Conservation (phyloP, 768 basidiomycete genomes). For the Termitomyces sp. region DNA sequence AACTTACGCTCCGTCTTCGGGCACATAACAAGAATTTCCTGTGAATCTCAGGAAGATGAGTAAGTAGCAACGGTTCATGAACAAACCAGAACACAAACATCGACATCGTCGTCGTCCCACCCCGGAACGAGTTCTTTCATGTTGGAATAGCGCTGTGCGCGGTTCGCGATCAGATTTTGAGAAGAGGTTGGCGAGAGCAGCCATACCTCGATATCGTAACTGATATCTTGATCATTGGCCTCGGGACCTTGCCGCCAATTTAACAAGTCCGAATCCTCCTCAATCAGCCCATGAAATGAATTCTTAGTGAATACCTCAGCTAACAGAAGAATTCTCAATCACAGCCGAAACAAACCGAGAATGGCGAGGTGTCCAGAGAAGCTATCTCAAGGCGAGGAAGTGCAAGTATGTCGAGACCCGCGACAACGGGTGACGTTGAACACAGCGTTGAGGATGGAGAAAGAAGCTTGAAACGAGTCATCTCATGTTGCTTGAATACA, state of each 20-base stretch:
- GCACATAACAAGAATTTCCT: constrained; percentile 50
- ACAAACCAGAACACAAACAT: constrained; percentile 28
- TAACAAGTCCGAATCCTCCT: constrained; percentile 8
- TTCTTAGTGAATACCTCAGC: constrained; percentile 1
- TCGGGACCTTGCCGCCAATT: neutral
- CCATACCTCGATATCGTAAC: constrained; percentile 41
- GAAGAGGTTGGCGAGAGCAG: neutral
- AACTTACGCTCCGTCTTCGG: constrained; percentile 31
- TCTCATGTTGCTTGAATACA: neutral
- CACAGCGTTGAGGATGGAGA: constrained; percentile 17
- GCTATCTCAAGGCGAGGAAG: constrained; percentile 16
- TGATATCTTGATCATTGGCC: constrained; percentile 23
- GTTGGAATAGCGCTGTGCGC: constrained; percentile 36
- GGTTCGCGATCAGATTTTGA: neutral
- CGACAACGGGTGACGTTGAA: constrained; percentile 8
- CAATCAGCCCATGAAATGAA: constrained; percentile 15
- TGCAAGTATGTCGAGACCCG: neutral
- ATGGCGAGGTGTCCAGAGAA: constrained; percentile 13
- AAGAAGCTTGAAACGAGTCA: constrained; percentile 5
- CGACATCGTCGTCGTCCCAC: constrained; percentile 49
- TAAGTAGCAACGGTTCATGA: neutral
- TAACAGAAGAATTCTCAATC: neutral
- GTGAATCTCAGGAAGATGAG: neutral
- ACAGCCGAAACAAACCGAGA: constrained; percentile 11
- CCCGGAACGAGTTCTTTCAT: constrained; percentile 38